Conservation (phyloP, 345 rosid genomes). For the Sapria himalayana region DNA sequence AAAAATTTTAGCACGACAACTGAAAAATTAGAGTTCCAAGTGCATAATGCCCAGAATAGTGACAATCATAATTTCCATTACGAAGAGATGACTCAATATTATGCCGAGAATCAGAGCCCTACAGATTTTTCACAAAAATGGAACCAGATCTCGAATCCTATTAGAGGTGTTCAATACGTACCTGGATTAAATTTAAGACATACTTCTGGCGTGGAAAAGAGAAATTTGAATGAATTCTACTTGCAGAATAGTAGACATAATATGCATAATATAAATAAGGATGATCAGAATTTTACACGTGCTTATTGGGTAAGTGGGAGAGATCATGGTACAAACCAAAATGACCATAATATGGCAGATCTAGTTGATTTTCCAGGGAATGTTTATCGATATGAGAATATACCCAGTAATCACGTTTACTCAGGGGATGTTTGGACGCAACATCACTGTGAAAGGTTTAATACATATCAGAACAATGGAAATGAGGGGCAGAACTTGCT, state of each 20-base stretch:
- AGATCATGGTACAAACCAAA: too few species aligned
- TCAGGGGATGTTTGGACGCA: too few species aligned
- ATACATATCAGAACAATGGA: conserved; percentile 4
- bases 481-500: conserved; percentile 4
- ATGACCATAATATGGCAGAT: too few species aligned
- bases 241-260: conserved; percentile 6
- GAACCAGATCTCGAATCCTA: conserved; percentile 6
- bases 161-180: conserved; percentile 8
- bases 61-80: conserved; percentile 8
- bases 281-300: conserved; percentile 4
- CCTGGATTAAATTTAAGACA: conserved; percentile 6
- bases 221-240: conserved; percentile 9
- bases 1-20: conserved; percentile 24
- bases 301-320: conserved; percentile 7
- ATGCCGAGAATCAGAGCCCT: conserved; percentile 8
- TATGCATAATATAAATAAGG: background rate
- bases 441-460: too few species aligned
- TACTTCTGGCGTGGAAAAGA: conserved; percentile 6
- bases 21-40: conserved; percentile 22
- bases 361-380: too few species aligned
- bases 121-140: conserved; percentile 4
- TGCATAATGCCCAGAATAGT: conserved; percentile 4
- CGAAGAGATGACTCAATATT: conserved; percentile 9
- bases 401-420: too few species aligned
- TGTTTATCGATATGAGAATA: too few species aligned